Base-by-base conservation (phyloP, 306 rosid genomes). In the Abrus precatorius region DNA sequence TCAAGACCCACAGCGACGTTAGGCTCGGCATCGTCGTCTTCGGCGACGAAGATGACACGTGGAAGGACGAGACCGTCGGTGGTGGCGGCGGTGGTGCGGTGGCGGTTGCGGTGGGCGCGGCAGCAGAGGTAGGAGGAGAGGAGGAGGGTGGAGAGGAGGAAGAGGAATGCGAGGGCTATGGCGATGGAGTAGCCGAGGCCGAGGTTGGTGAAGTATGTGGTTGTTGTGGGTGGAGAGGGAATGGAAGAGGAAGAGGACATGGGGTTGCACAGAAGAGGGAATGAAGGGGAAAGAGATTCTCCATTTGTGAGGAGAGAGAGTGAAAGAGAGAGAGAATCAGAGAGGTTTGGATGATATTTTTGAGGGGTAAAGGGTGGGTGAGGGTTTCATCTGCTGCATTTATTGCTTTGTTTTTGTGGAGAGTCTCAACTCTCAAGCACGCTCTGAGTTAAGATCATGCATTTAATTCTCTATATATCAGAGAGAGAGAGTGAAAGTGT, bases 171-270 rank as follows among this genome's bases (percentile, higher is more conserved):
- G 6, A 95, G 91, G 77, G 95, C 90, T 69, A 95, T 88, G 90
- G 97, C 99, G 68, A 95, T 95, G 85, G 94, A 87, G 83, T 95
- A 95, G 89, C 97, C 99, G 29, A 95, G 88, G 80, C 99, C 99
- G 36, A 93, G 77, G 62, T 85, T 84, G 70, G 95, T n/a, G 87
- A 95, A 59, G 87, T 87, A 88, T 41, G 60, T 20, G 20, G 20
- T 7, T 64, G 88, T 14, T 72, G 83, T 5, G 85, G 82, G 74
- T 2, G 79, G 52, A 36, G 78, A 59, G 66, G 68, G 13, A 8
- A 4, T 7, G 3, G 87, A 20, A 20, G 20, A 20, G 20, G 20
- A 66, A 69, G 80, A 38, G 78, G 90, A 82, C 87, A 82, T 84
- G 87, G 84, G 84, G 52, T 28, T 13, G 9, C 27, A 13, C 9